Percentiles rank a stretch among this genome's conserved stretches.
Conservation (phyloP, 345 rosid genomes). For the Eucalyptus guilfoylei region DNA sequence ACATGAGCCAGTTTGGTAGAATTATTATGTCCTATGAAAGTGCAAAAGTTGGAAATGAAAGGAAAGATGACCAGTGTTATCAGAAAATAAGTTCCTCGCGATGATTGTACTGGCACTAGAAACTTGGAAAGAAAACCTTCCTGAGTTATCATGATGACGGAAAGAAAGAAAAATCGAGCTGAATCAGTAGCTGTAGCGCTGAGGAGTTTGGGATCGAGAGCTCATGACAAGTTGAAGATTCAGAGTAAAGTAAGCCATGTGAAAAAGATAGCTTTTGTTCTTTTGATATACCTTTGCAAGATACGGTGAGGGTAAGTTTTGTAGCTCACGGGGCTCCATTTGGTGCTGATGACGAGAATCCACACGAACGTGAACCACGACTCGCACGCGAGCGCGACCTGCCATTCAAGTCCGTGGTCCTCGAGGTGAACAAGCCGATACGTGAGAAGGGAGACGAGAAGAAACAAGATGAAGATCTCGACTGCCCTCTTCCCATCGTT, state of each 20-base stretch:
- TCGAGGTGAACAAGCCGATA: conserved; percentile 14
- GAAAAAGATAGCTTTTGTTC: background rate
- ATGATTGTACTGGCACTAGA: background rate
- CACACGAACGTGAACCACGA: conserved; percentile 40
- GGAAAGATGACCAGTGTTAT: background rate
- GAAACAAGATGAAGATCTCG: conserved; percentile 13
- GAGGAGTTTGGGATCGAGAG: background rate
- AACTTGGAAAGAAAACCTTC: background rate
- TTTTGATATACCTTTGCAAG: conserved; percentile 8
- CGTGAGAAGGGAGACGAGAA: conserved; percentile 13
- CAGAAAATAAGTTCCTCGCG: background rate
- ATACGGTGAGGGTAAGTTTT: conserved; percentile 37
- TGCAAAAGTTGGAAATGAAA: background rate
- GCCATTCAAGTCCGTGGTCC: conserved; percentile 39
- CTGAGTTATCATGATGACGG: background rate
- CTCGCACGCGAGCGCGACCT: conserved; percentile 57
- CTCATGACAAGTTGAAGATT: background rate
- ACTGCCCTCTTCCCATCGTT: conserved; percentile 6
- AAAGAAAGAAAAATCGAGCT: background rate
- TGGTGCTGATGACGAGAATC: conserved; percentile 20
- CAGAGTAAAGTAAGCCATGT: background rate
- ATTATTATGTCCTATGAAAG: background rate
- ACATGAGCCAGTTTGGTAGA: background rate
- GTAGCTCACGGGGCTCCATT: conserved; percentile 48
- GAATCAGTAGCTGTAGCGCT: background rate